phyloP scores from a whole-genome alignment of 2,329 filamentous ascomycete species.

The Fusarium nelsonii region DNA sequence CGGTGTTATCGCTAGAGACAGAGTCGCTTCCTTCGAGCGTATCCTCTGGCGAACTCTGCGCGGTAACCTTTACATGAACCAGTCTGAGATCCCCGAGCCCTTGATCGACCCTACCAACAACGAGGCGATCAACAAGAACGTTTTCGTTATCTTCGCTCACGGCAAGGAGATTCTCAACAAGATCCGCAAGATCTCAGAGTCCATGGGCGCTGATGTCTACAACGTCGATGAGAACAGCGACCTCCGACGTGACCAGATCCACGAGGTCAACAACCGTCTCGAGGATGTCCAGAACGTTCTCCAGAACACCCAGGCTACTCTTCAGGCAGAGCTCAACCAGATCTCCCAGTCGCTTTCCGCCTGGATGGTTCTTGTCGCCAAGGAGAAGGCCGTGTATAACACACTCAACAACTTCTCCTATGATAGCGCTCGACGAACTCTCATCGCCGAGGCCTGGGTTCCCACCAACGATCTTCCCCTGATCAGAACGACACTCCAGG shows the following conservation, averaged over 20 bases:
- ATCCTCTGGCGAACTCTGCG: conserved; percentile 97
- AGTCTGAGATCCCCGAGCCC: conserved; percentile 95
- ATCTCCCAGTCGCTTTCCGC: conserved; percentile 93
- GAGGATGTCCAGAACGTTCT: conserved; percentile 93
- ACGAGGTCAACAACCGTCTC: conserved; percentile 94
- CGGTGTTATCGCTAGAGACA: conserved; percentile 92
- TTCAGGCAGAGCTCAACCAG: conserved; percentile 92
- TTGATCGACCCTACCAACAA: conserved; percentile 93
- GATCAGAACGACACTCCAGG: conserved; percentile 93
- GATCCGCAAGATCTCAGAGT: conserved; percentile 99
- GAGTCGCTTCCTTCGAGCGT: conserved; percentile 94
- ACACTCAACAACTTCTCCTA: conserved; percentile 97
- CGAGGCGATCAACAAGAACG: conserved; percentile 94
- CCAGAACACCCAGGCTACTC: conserved; percentile 92
- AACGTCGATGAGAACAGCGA: conserved; percentile 98
- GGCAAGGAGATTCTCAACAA: conserved; percentile 98
- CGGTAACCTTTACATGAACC: conserved; percentile 99
- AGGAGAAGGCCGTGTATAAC: conserved; percentile 98
- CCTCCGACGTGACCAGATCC: conserved; percentile 92
- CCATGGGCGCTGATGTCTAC: conserved; percentile 94
- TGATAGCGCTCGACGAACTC: conserved; percentile 91
- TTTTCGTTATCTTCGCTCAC: conserved; percentile 99
- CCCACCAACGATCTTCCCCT: conserved; percentile 89
- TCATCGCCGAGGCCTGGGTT: conserved; percentile 98
- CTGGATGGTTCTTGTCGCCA: conserved; percentile 98